Evolutionary conservation across 768 basidiomycete genomes (phyloP).

Genomic region (Psilocybe cyanescens): DNA sequence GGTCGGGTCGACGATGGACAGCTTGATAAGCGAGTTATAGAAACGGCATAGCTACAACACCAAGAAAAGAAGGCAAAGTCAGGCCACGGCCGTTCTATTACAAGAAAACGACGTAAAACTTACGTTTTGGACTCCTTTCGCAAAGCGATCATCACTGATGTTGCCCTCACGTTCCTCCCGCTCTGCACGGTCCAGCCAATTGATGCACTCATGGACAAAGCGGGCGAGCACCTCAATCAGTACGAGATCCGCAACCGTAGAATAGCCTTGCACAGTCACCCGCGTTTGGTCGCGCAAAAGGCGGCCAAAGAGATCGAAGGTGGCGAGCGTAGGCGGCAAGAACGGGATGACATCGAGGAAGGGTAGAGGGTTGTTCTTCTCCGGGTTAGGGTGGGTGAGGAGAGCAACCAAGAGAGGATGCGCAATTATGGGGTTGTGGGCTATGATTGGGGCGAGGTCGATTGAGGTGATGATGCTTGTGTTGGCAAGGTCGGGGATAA

Average conservation of each 20-base stretch:
- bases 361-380: slow-evolving; percentile 42
- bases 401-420: slow-evolving; percentile 67
- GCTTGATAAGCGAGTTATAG: slow-evolving; percentile 71
- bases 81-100: background rate
- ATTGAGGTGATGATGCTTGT: slow-evolving; percentile 64
- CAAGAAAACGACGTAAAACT: slow-evolving; percentile 23
- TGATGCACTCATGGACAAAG: slow-evolving; percentile 72
- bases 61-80: slow-evolving; percentile 8
- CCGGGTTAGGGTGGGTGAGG: slow-evolving; percentile 44
- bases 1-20: slow-evolving; percentile 61
- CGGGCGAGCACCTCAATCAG: slow-evolving; percentile 67
- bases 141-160: slow-evolving; percentile 73
- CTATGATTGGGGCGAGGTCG: slow-evolving; percentile 68
- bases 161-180: slow-evolving; percentile 68
- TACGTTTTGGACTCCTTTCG: slow-evolving; percentile 75
- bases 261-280: slow-evolving; percentile 45
- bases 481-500: slow-evolving; percentile 46
- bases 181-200: slow-evolving; percentile 73
- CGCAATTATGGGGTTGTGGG: slow-evolving; percentile 71
- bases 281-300: slow-evolving; percentile 65
- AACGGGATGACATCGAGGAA: slow-evolving; percentile 67
- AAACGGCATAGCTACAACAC: slow-evolving; percentile 71
- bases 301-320: slow-evolving; percentile 75
- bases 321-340: slow-evolving; percentile 73
- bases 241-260: slow-evolving; percentile 68